Evolutionary conservation across 2,329 filamentous ascomycete species (phyloP).

Genomic region (Fusarium ramigenum): DNA sequence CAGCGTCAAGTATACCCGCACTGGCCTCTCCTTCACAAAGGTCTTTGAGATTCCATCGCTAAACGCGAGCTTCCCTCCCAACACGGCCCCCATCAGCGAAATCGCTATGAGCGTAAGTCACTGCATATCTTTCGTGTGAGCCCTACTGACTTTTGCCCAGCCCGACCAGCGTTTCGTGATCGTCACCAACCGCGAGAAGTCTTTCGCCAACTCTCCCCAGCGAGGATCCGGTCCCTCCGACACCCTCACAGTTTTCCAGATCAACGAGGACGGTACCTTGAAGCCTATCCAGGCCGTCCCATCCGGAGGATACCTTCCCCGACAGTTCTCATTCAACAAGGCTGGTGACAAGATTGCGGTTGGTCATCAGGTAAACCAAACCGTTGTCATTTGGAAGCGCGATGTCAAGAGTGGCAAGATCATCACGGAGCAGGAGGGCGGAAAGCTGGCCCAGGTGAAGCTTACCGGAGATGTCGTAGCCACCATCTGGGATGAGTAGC

Average conservation of each 20-base stretch:
- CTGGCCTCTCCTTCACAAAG: constrained; percentile 30
- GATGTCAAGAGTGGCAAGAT: constrained; percentile 37
- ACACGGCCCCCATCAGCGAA: constrained; percentile 35
- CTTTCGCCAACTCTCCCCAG: constrained; percentile 32
- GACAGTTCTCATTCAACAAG: constrained; percentile 41
- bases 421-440: constrained; percentile 28
- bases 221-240: constrained; percentile 28
- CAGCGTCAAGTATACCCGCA: constrained; percentile 26
- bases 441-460: constrained; percentile 33
- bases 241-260: constrained; percentile 34
- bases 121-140: fast-evolving
- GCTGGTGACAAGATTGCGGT: constrained; percentile 39
- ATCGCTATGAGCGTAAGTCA: constrained; percentile 37
- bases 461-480: constrained; percentile 29
- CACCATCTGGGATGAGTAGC: constrained; percentile 37
- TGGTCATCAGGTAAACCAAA: constrained; percentile 37
- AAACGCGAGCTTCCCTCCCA: constrained; percentile 23
- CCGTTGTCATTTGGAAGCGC: constrained; percentile 38
- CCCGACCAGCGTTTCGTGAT: constrained; percentile 36
- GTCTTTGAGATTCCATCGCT: constrained; percentile 37
- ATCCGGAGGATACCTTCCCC: constrained; percentile 34
- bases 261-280: constrained; percentile 30
- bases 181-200: constrained; percentile 38
- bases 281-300: constrained; percentile 33
- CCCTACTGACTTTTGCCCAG: not conserved